Conservation (phyloP, 306 rosid species). For the Astragalus glycyphyllos region DNA sequence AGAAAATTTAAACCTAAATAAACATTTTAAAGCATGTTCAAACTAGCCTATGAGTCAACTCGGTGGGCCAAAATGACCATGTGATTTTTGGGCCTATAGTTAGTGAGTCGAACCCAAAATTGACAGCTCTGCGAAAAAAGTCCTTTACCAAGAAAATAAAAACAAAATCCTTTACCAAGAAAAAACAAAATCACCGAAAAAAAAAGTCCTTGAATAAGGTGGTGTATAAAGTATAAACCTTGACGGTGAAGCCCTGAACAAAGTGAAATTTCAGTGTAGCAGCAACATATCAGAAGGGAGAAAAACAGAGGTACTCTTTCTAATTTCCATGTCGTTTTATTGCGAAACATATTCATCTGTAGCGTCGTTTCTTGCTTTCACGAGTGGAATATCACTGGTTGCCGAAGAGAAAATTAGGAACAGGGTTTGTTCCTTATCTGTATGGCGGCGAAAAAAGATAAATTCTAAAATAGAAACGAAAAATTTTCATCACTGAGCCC, state of each 20-base stretch:
- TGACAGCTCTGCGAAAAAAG: no score
- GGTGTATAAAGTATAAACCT: slow-evolving; percentile 36
- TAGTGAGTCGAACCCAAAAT: no score
- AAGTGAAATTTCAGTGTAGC: slow-evolving; percentile 8
- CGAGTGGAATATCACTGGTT: background rate
- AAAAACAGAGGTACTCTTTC: slow-evolving; percentile 22
- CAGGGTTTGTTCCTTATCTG: slow-evolving; percentile 1
- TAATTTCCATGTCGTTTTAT: slow-evolving; percentile 10
- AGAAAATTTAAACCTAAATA: no score
- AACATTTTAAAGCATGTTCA: no score
- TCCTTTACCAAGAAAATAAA: no score
- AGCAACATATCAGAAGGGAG: slow-evolving; percentile 1
- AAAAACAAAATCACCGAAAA: background rate
- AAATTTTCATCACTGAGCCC: background rate
- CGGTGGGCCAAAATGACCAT: no score
- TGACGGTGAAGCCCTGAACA: background rate
- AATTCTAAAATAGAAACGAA: background rate
- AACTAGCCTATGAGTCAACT: no score
- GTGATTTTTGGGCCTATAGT: no score
- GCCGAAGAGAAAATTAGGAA: slow-evolving; percentile 5
- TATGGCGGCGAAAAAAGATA: background rate
- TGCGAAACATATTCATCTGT: background rate
- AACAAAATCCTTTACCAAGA: no score
- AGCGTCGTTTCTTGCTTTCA: background rate
- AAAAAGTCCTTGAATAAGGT: background rate